These are phyloP conservation scores for Apiospora kogelbergensis DNA, from an alignment of 2,329 filamentous ascomycete genomes.

Conservation along the genomic window DNA sequence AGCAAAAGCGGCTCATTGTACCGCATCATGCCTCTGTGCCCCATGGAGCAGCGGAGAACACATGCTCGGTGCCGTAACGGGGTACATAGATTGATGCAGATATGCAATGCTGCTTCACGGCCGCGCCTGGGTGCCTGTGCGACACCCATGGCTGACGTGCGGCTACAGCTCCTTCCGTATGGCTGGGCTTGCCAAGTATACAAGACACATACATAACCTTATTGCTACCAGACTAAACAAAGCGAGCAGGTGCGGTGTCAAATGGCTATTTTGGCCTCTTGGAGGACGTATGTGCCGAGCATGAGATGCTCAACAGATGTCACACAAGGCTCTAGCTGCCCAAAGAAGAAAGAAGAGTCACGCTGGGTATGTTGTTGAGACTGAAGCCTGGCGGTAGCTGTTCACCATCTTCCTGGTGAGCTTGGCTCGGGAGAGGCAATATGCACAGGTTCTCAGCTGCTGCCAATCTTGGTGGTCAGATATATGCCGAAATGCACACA, in stretches of 20 bases:
- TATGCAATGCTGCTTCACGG: not conserved
- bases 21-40: not conserved
- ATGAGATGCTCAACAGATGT: not conserved
- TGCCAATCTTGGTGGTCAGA: not conserved
- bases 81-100: conserved; percentile 2
- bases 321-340: not conserved
- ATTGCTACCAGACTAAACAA: not conserved
- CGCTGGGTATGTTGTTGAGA: not conserved
- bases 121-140: not conserved
- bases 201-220: not conserved
- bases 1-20: not conserved
- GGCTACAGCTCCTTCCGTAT: not conserved
- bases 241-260: not conserved
- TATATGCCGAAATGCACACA: not conserved
- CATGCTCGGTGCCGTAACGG: not conserved
- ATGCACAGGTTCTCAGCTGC: not conserved
- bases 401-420: not conserved
- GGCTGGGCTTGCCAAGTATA: not conserved
- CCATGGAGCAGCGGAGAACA: conserved; percentile 2
- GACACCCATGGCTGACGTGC: not conserved
- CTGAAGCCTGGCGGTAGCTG: not conserved
- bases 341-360: not conserved
- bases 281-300: not conserved
- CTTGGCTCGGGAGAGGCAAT: not conserved
- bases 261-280: not conserved